Base-by-base conservation (phyloP, 768 basidiomycete species). In the Lanmaoa rubissima region DNA sequence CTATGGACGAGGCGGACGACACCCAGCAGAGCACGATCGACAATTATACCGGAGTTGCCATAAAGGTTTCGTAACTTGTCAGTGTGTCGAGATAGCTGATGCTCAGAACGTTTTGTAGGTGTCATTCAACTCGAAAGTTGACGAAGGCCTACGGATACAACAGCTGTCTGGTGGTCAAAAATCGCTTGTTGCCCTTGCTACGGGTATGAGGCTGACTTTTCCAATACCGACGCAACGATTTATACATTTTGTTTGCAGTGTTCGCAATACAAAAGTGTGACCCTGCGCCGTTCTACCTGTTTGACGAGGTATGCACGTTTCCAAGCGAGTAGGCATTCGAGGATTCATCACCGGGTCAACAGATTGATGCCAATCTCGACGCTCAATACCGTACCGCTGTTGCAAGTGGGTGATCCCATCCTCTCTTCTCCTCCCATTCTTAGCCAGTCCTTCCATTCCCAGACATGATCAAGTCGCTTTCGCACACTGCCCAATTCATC, bases 231-330 rank as follows among this genome's bases (percentile, higher is more conserved):
- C 7, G 13, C 19, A 21, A 48, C 12, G 9, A 36, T 50, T 63
- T 21, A 70, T 48, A 10, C 10, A 32, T 21, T 42, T 17, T 13
- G n/a, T 34, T 46, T 32, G 1, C 66, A 92, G 95, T 99, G 26
- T 98, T 99, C 66, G 94, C 96, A 16, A 98, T 98, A 62, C 97
- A 99, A 74, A 98, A 97, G 74, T 98, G 96, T 69, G 97, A 99
- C 66, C 97, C 97, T 2, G 96, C 97, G 0, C 97, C 97, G 2
- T 99, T 99, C 77, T 98, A 98, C 73, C 80, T 99, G n/a, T 98
- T 99, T 65, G 97, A 99, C 69, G 97, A 98, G 79, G 88, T 87
- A 58, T 10, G 40, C 2, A 19, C 39, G 28, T 48, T 44, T 16
- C n/a, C 9, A 10, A 34, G 31, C 48, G 14, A 21, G 17, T 19